A percentile compares a stretch with the other conserved stretches of the same genome.
Conservation (phyloP, 2,329 filamentous ascomycete species). For the Biscogniauxia marginata region DNA sequence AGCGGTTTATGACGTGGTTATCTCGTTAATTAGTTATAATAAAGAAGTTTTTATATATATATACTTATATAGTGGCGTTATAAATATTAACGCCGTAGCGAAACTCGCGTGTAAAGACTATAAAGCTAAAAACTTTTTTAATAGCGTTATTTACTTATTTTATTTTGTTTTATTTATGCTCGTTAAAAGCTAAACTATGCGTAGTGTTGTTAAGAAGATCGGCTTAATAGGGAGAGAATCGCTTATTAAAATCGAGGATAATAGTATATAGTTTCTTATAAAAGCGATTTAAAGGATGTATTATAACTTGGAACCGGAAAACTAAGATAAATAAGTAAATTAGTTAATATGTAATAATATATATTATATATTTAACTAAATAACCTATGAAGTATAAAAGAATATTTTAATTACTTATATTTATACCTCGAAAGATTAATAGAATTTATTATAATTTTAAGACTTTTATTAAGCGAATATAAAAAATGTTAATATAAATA, state of each 20-base stretch:
- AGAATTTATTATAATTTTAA: not conserved
- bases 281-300: slow-evolving; percentile 3
- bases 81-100: slow-evolving; percentile 37
- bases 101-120: slow-evolving; percentile 36
- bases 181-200: slow-evolving; percentile 25
- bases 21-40: slow-evolving; percentile 32
- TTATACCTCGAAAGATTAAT: slow-evolving; percentile 1
- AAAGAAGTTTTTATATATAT: slow-evolving; percentile 42
- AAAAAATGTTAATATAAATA: no score
- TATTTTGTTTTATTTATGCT: slow-evolving; percentile 37
- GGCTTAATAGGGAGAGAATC: not conserved
- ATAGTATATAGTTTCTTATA: slow-evolving; percentile 6
- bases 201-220: slow-evolving; percentile 1
- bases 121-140: slow-evolving; percentile 30
- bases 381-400: slow-evolving; percentile 3
- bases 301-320: slow-evolving; percentile 7
- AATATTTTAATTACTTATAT: slow-evolving; percentile 4
- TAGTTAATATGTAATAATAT: not conserved
- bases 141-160: slow-evolving; percentile 38
- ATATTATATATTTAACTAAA: not conserved
- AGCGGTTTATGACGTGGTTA: slow-evolving; percentile 28
- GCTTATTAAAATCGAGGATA: not conserved
- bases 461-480: not conserved
- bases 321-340: slow-evolving; percentile 4
- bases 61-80: slow-evolving; percentile 45